Base-by-base conservation (phyloP, 257 asterid species). In the Nicotiana paniculata region DNA sequence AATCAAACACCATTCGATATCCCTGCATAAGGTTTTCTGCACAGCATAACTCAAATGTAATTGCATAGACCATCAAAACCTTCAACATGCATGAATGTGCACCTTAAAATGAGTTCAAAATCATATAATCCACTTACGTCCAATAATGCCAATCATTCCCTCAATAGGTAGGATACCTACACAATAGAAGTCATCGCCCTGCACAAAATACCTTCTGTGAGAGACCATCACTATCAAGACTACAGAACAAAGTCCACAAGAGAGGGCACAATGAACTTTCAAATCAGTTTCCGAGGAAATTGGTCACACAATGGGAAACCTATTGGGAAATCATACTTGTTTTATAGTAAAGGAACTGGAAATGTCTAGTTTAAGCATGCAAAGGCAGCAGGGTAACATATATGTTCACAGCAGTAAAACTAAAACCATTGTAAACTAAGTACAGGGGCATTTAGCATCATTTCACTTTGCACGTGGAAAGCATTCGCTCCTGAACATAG, bases 1-100 rank as follows among this genome's bases (percentile, higher is more conserved):
- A 89, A 81, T 94, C 97, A 63, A 94, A 94, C 82, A 94, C 98
- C 88, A 93, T 24, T 16, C 89, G 92, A 81, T 92, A 90, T 30
- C 98, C 98, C 91, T 88, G 88, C 91, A 93, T 77, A 79, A 93
- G 85, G 85, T 93, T 94, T 81, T 94, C 97, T 93, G 92, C 89
- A 85, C 24, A 58, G 54, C 78, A 81, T 13, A 81, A 65, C 26
- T 65, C 48, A 54, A 80, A 37, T 33, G 24, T 10, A 65, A 43
- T 51, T 80, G 77, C 59, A 30, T 63, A 24, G 26, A 37, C 13
- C 61, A 43, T 80, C 48, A n/a, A 3, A 43, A 66, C 3, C 3
- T 32, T 24, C 21, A 37, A 39, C 35, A 55, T 62, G 72, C 80
- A 65, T 4, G 66, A 65, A 75, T 6, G 72, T 2, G 3, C 46